These are phyloP conservation scores for Lasiodiplodia sp. DNA, from an alignment of 2,329 filamentous ascomycete species.

Conservation along the genomic window DNA sequence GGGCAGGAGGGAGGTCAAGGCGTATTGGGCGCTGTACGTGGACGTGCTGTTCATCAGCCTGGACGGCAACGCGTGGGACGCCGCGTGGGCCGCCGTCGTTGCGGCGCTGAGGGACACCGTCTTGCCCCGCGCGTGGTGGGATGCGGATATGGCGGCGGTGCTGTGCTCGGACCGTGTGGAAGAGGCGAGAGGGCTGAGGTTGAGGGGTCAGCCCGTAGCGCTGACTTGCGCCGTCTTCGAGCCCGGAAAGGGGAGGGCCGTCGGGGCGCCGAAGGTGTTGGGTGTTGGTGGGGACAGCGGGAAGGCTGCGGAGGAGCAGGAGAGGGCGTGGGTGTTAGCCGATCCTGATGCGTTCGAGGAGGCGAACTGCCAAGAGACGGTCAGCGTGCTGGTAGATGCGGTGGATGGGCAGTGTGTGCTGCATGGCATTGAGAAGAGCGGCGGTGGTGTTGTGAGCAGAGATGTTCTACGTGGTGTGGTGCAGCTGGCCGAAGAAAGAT, in stretches of 20 bases:
- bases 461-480: slow-evolving; percentile 68
- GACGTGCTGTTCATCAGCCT: slow-evolving; percentile 94
- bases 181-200: slow-evolving; percentile 62
- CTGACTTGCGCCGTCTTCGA: slow-evolving; percentile 80
- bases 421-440: slow-evolving; percentile 79
- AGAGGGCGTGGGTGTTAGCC: slow-evolving; percentile 72
- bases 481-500: slow-evolving; percentile 67
- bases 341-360: slow-evolving; percentile 95
- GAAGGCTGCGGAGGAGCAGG: slow-evolving; percentile 39
- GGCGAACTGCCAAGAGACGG: slow-evolving; percentile 78
- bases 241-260: slow-evolving; percentile 33
- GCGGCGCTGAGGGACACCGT: slow-evolving; percentile 81
- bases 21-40: slow-evolving; percentile 94
- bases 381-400: slow-evolving; percentile 80
- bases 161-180: slow-evolving; percentile 72
- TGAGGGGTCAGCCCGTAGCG: slow-evolving; percentile 75
- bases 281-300: slow-evolving; percentile 48
- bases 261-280: slow-evolving; percentile 7
- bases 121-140: slow-evolving; percentile 82
- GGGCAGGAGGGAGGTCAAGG: slow-evolving; percentile 68
- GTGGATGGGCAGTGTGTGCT: slow-evolving; percentile 71
- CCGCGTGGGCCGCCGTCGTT: slow-evolving; percentile 83
- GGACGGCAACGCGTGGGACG: slow-evolving; percentile 90
- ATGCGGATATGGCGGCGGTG: slow-evolving; percentile 79
- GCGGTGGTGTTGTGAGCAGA: slow-evolving; percentile 74